phyloP scores from a whole-genome alignment of 768 basidiomycete species.

The Suillus subluteus region DNA sequence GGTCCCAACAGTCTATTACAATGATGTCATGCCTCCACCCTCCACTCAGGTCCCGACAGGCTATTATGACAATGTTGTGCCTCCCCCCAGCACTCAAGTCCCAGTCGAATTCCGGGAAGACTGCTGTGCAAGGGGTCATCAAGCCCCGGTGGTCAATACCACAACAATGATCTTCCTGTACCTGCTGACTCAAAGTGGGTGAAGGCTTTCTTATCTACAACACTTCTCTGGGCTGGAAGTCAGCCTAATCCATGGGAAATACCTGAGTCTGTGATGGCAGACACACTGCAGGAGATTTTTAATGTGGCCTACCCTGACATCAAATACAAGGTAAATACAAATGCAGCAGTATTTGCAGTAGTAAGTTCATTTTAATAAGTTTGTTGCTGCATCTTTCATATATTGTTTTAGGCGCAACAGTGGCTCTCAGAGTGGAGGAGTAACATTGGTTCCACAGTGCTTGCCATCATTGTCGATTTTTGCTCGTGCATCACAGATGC shows the following conservation, averaged over 20 bases:
- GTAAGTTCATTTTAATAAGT: conserved; percentile 8
- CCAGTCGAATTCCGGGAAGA: not conserved
- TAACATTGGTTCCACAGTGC: conserved; percentile 7
- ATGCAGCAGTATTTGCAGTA: not conserved
- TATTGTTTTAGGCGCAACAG: not conserved
- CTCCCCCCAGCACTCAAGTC: not conserved
- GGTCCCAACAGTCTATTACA: too few relatives aligned
- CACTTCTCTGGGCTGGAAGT: conserved; percentile 4
- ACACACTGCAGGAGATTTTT: conserved; percentile 8
- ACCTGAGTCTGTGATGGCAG: not conserved
- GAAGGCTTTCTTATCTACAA: not conserved
- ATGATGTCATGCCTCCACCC: not conserved
- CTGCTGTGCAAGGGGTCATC: not conserved
- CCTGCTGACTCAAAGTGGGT: conserved; percentile 5
- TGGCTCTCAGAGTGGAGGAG: conserved; percentile 10
- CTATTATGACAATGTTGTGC: not conserved
- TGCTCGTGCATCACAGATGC: not conserved
- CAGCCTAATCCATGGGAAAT: conserved; percentile 7
- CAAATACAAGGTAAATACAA: conserved; percentile 1
- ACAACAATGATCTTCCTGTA: conserved; percentile 9
- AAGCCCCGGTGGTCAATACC: not conserved
- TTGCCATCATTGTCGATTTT: conserved; percentile 11
- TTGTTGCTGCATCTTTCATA: not conserved
- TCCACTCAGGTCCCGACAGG: not conserved
- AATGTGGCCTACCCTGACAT: not conserved